These are phyloP conservation scores for Miscanthus lutarioriparius DNA, from an alignment of 176 grass and related monocot species.

Conservation along the genomic window DNA sequence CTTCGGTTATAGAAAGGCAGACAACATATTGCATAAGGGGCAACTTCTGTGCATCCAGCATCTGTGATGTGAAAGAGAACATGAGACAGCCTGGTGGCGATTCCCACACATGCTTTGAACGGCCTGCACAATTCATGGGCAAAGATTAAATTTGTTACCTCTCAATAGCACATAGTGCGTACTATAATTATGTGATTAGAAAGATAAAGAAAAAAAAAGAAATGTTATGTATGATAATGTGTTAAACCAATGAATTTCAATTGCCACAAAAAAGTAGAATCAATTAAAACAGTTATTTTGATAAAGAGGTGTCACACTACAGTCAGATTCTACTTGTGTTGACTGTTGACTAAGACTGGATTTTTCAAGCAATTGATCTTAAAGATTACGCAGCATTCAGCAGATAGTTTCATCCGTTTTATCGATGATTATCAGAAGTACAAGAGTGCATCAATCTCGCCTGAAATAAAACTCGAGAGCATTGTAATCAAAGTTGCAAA, in stretches of 20 bases:
- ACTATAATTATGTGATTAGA: not conserved
- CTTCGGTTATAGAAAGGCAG: constrained; percentile 79
- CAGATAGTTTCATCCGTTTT: not conserved
- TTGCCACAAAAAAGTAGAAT: not conserved
- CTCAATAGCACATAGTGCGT: not conserved
- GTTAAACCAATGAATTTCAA: not conserved
- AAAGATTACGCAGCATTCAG: not conserved
- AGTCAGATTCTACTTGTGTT: not conserved
- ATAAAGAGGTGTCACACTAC: not conserved
- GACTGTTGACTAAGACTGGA: not conserved
- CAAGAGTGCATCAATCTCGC: not conserved
- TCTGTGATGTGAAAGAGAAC: constrained; percentile 94
- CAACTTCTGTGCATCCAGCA: constrained; percentile 68
- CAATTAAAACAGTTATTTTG: not conserved
- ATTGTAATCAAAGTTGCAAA: not conserved
- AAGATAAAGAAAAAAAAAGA: not conserved
- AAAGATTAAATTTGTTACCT: not conserved
- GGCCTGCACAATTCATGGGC: constrained; percentile 37
- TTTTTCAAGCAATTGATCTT: not conserved
- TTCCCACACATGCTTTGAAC: constrained; percentile 85
- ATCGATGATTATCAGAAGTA: not conserved
- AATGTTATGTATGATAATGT: not conserved
- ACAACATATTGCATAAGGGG: constrained; percentile 92
- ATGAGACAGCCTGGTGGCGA: constrained; percentile 86
- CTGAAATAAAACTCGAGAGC: not conserved